Percentiles rank a stretch among this genome's conserved stretches.
Evolutionary conservation across 225 moss, liverwort and hornwort genomes (phyloP).

Genomic region (Rhytidiadelphus loreus): DNA sequence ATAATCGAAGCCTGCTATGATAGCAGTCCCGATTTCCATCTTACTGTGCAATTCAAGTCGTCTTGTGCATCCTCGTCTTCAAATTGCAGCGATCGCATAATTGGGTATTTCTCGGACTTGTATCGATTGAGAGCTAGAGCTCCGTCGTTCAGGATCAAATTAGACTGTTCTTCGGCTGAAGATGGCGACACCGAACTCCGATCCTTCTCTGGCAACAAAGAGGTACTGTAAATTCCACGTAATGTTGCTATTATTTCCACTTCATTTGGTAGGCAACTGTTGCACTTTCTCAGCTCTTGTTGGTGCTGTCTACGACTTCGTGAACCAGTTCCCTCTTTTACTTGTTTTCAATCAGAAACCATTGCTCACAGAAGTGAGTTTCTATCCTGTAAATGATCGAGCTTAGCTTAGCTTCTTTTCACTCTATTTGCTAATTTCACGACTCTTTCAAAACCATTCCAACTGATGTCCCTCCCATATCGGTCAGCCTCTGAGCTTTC

Average conservation of each 20-base stretch:
- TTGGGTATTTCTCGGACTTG: neutral
- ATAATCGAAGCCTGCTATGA: too few species aligned
- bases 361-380: neutral
- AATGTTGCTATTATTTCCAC: neutral
- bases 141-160: neutral
- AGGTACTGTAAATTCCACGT: neutral
- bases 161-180: neutral
- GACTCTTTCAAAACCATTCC: neutral
- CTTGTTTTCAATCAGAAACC: neutral
- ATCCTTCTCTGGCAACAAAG: neutral
- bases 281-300: neutral
- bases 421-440: neutral
- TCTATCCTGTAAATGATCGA: neutral
- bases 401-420: neutral
- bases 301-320: neutral
- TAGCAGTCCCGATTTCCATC: too few species aligned
- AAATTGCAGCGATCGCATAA: neutral
- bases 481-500: neutral
- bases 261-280: neutral
- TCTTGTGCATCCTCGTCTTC: neutral
- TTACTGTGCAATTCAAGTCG: neutral
- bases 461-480: neutral
- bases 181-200: neutral
- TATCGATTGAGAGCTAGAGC: neutral
- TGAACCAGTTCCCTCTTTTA: neutral